Evolutionary conservation across 192 early-diverging fungal species (phyloP), one percentile per base, ranked within the genome.

Genomic region (Spizellomyces sp.): DNA sequence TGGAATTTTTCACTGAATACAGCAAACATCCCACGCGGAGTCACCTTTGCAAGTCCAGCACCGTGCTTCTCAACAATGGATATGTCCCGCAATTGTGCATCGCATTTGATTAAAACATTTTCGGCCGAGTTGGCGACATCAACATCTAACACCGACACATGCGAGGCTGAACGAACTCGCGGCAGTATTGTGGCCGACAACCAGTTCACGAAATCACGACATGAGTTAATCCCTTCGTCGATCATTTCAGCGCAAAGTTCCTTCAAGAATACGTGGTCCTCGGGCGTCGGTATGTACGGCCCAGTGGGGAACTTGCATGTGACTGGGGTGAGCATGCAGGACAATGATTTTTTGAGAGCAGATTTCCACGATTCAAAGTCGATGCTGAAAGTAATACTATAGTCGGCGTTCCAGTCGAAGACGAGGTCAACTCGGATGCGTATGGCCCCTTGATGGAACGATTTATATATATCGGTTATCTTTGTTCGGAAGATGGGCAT

Each of bases 391-490:
- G 12, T 12, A 54, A 54, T 54, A 19, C 50, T 54, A 54, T 54
- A 54, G 50, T 19, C 17, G 12, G 50, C 50, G 17, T 54, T 19
- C 50, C 17, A 19, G 17, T 54, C 14, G 4, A 54, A 54, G 14
- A 17, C 2, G 21, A 67, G 15, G 8, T 12, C 9, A 48, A 67
- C 9, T 8, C 8, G 8, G 15, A 58, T 67, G 8, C n/a, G 8
- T 19, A 55, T 9, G 48, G 9, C 21, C 8, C 66, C 63, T 45
- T 21, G 15, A 43, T 64, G 21, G 44, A 64, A 64, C 63, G 45
- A n/a, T 3, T 64, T 21, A 46, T 64, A 64, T 9, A 45, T 46
- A 43, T 64, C 36, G 12, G 12, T 22, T 17, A 45, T 45, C 14
- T 45, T 27, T 9, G 10, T n/a, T 9, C 63, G 22, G 12, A 22